Evolutionary conservation across 164 flowering plant genomes (phyloP), one percentile per base, ranked within the genome.

Genomic region (Nymphaea thermarum): DNA sequence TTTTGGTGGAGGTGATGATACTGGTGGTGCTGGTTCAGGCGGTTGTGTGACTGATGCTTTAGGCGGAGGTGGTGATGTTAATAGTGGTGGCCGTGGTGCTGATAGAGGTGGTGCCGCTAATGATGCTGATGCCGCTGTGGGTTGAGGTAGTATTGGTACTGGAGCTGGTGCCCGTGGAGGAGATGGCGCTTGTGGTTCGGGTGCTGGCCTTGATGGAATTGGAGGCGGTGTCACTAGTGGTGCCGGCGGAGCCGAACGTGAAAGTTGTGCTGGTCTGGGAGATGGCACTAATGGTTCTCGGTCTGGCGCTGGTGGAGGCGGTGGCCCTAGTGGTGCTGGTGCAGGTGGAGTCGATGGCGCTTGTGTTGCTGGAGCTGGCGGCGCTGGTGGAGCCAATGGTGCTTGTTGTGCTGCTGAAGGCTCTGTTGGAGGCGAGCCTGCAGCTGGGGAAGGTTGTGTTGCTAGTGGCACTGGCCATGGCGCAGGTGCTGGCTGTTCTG

Each of bases 21-120:
- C 62, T 64, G 2, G 84, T 79, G 15, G 82, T 78, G n/a, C 72
- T 73, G 5, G 76, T 71, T 43, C 78, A 77, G 62, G 74, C 68
- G 11, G 63, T 59, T 8, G 72, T 36, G 12, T 72, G 66, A 66
- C 44, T 65, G 17, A 70, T 65, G 59, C 61, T 62, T 68, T 64
- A 71, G 15, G 85, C 77, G 43, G 82, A 66, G 10, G 53, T 10
- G 10, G 5, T 63, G 72, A 67, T 6, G 59, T 25, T 5, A 80
- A 74, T 8, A 66, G 55, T 4, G 78, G 76, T 44, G 16, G 64
- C 17, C 44, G 73, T 15, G 65, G n/a, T 3, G 65, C 43, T 16
- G 68, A 45, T 57, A 41, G 61, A 55, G 72, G 51, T 64, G 65
- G 15, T 60, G 67, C 63, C 61, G 66, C 17, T 43, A 66, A 42